Percentiles rank a stretch among this genome's conserved stretches.
Evolutionary conservation across 768 basidiomycete genomes (phyloP).

Genomic region (Russula sp.): DNA sequence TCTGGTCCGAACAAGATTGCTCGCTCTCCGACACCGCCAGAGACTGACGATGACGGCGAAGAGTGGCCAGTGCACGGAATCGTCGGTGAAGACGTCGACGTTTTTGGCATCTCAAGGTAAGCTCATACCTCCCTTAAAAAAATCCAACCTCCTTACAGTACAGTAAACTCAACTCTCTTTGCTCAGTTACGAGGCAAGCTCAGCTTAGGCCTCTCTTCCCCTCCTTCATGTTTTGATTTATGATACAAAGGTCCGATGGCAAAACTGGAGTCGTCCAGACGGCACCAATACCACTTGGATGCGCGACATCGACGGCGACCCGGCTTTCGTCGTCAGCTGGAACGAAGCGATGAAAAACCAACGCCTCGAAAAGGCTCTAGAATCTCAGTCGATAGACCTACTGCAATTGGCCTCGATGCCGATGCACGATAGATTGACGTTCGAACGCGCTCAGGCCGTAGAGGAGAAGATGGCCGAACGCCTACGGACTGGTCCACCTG

Average conservation of each 20-base stretch:
- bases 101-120: conserved; percentile 26
- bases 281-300: conserved; percentile 30
- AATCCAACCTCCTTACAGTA: background rate
- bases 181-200: conserved; percentile 28
- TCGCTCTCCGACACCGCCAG: conserved; percentile 25
- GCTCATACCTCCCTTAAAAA: background rate
- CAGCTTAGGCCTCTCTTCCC: background rate
- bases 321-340: conserved; percentile 17
- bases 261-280: conserved; percentile 26
- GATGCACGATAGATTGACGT: conserved; percentile 26
- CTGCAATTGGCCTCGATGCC: conserved; percentile 12
- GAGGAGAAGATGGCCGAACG: conserved; percentile 24
- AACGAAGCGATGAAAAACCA: conserved; percentile 13
- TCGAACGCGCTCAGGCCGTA: conserved; percentile 23
- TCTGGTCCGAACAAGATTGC: conserved; percentile 4
- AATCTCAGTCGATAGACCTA: conserved; percentile 23
- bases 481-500: background rate
- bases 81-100: conserved; percentile 30
- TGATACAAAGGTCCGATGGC: conserved; percentile 26
- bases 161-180: too few relatives aligned
- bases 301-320: conserved; percentile 12
- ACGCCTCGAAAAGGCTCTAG: conserved; percentile 2
- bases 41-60: conserved; percentile 20
- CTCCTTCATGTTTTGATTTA: background rate
- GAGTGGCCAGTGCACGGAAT: conserved; percentile 31